A percentile compares a stretch with the other conserved stretches of the same genome.
Conservation (phyloP, 129 eudicot species). For the Lonicera japonica region DNA sequence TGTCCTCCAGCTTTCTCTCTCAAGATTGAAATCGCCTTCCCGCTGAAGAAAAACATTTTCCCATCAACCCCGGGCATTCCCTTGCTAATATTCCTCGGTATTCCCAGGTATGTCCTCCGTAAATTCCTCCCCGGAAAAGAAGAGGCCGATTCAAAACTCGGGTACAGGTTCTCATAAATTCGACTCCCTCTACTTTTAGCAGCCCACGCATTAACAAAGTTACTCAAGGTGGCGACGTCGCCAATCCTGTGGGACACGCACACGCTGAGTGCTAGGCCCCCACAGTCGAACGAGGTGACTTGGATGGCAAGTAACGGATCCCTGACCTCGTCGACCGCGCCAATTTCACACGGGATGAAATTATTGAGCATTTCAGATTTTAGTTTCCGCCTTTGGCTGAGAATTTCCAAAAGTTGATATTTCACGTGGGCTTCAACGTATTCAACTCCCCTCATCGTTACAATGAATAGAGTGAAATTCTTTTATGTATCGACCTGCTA, state of each 20-base stretch:
- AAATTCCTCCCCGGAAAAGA: background rate
- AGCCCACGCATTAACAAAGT: constrained; percentile 30
- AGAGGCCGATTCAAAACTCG: constrained; percentile 12
- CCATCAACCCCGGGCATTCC: background rate
- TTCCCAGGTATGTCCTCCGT: background rate
- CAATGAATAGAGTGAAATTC: constrained; percentile 8
- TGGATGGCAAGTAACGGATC: constrained; percentile 31
- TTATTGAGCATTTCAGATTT: constrained; percentile 4
- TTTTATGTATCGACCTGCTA: constrained; percentile 10
- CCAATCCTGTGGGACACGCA: constrained; percentile 34
- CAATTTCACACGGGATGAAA: constrained; percentile 23
- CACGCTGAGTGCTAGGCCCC: constrained; percentile 33
- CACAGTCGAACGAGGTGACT: constrained; percentile 37
- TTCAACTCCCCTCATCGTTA: constrained; percentile 27
- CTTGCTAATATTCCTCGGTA: background rate
- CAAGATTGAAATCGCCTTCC: background rate
- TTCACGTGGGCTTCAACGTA: constrained; percentile 18
- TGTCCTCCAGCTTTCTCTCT: background rate
- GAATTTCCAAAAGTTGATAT: constrained; percentile 13
- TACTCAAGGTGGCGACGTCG: constrained; percentile 22
- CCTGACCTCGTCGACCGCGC: constrained; percentile 20
- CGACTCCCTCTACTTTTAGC: background rate
- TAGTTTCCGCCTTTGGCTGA: background rate
- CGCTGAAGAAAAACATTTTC: constrained; percentile 5
- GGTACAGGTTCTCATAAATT: background rate